Evolutionary conservation across 768 basidiomycete genomes (phyloP).

Genomic region (Psilocybe sp.): DNA sequence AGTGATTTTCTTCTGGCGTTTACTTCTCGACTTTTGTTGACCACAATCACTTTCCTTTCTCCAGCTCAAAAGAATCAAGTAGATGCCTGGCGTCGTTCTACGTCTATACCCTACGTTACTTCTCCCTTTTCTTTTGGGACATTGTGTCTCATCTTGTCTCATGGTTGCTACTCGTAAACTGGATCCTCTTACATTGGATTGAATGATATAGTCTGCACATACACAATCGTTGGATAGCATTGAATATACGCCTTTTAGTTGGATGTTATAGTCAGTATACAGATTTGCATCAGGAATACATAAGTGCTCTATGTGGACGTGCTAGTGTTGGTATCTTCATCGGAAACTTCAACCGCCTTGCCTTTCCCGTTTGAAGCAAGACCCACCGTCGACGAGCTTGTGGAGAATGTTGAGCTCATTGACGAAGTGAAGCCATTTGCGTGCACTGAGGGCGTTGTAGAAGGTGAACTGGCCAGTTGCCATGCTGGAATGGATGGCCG

Average conservation of each 20-base stretch:
- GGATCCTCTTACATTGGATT: background rate
- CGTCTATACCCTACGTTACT: background rate
- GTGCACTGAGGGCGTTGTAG: constrained; percentile 15
- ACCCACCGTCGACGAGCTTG: constrained; percentile 11
- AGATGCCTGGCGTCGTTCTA: constrained; percentile 1
- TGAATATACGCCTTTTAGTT: too few species aligned
- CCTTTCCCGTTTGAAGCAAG: constrained; percentile 46
- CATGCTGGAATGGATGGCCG: constrained; percentile 85
- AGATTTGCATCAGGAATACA: too few species aligned
- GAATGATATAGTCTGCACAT: too few species aligned
- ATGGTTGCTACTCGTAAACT: background rate
- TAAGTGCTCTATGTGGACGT: too few species aligned
- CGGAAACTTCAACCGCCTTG: constrained; percentile 44
- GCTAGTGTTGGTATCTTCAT: too few species aligned
- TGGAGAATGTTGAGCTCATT: constrained; percentile 10
- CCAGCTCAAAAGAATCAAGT: constrained; percentile 65
- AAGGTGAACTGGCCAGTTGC: constrained; percentile 61
- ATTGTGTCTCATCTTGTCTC: background rate
- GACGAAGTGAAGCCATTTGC: constrained; percentile 12
- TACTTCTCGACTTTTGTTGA: constrained; percentile 5
- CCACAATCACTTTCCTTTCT: constrained; percentile 5
- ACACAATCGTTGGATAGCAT: too few species aligned
- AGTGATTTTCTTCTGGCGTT: constrained; percentile 17
- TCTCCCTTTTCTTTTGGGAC: background rate
- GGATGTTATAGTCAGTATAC: too few species aligned